Evolutionary conservation across 371 early-diverging fungal genomes (phyloP).

Genomic region (Choanephora cucurbitarum): DNA sequence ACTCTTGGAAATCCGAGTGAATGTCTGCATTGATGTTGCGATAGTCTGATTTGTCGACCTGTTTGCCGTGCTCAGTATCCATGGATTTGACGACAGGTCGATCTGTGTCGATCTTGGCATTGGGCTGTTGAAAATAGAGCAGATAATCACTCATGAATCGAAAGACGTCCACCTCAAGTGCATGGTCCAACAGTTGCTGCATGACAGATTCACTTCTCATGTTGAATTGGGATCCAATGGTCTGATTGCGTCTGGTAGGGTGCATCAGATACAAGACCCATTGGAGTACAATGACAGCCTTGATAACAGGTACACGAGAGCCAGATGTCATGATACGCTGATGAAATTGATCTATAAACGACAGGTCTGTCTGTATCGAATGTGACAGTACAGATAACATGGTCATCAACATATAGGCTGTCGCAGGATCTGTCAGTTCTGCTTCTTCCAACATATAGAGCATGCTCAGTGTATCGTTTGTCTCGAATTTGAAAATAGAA

Average conservation of each 20-base stretch:
- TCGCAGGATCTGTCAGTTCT: conserved; percentile 56
- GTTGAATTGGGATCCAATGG: conserved; percentile 34
- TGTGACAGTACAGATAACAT: conserved; percentile 58
- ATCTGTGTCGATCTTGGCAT: conserved; percentile 37
- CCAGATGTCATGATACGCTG: conserved; percentile 29
- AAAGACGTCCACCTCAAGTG: conserved; percentile 60
- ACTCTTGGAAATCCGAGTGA: conserved; percentile 50
- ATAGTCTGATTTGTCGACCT: conserved; percentile 36
- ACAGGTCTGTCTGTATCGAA: not conserved
- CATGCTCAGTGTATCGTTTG: conserved; percentile 50
- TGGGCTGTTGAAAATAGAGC: conserved; percentile 57
- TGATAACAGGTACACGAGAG: conserved; percentile 62
- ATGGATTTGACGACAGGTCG: conserved; percentile 16
- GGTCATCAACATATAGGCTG: conserved; percentile 54
- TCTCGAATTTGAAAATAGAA: conserved; percentile 51
- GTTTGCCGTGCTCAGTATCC: conserved; percentile 16
- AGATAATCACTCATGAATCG: conserved; percentile 70
- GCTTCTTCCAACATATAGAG: conserved; percentile 56
- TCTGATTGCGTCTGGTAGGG: conserved; percentile 50
- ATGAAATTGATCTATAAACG: conserved; percentile 31
- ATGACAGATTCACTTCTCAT: conserved; percentile 61
- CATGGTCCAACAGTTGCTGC: conserved; percentile 58
- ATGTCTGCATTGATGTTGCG: conserved; percentile 42
- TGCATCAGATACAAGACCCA: conserved; percentile 51
- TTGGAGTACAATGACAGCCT: conserved; percentile 67